Evolutionary conservation across 257 asterid genomes (phyloP).

Genomic region (Rauvolfia tetraphylla): DNA sequence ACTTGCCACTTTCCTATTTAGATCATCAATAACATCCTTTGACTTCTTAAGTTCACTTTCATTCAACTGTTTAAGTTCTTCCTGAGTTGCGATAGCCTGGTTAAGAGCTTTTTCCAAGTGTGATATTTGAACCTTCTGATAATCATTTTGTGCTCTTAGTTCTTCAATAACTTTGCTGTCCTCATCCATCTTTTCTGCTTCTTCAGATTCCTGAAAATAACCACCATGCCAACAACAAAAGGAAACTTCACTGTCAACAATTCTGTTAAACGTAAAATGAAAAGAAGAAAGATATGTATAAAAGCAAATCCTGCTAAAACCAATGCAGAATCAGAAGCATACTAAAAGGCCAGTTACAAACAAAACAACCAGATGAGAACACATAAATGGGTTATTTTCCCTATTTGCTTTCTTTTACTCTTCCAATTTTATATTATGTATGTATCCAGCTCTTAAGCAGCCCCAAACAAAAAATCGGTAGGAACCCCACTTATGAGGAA

Average conservation of each 20-base stretch:
- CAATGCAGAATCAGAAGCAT: neutral
- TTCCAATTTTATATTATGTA: neutral
- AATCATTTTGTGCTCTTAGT: conserved; percentile 65
- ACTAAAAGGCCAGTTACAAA: neutral
- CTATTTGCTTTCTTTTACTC: neutral
- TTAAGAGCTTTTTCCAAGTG: conserved; percentile 73
- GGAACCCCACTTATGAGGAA: no score
- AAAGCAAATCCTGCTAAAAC: neutral
- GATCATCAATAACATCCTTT: conserved; percentile 67
- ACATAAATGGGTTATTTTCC: neutral
- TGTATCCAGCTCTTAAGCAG: neutral
- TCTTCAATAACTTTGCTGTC: conserved; percentile 90
- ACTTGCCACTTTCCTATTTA: conserved; percentile 63
- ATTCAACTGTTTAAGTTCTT: conserved; percentile 60
- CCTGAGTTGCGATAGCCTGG: conserved; percentile 62
- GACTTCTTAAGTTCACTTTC: conserved; percentile 58
- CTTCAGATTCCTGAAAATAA: conserved; percentile 79
- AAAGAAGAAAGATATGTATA: neutral
- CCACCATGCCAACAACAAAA: neutral
- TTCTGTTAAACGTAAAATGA: neutral
- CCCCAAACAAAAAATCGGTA: neutral
- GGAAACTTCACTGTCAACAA: conserved; percentile 11
- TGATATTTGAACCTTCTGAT: conserved; percentile 63
- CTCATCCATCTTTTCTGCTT: conserved; percentile 98
- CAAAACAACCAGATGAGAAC: neutral